Evolutionary conservation across 768 basidiomycete species (phyloP).

Genomic region (Hirschioporus abietinus): DNA sequence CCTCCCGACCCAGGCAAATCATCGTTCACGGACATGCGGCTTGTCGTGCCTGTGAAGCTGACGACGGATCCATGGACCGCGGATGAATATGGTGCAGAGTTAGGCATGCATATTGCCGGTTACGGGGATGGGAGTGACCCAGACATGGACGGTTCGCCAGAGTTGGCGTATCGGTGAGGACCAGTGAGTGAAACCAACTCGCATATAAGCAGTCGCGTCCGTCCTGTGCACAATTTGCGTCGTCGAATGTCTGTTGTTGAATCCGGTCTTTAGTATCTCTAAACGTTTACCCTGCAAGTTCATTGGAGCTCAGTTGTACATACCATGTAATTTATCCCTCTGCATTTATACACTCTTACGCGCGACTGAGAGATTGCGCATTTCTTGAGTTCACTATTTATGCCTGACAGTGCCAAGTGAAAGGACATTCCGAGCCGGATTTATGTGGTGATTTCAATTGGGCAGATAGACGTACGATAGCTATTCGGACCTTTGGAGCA

Average conservation of each 20-base stretch:
- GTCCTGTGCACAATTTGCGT: too few species aligned
- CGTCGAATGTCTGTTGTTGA: too few species aligned
- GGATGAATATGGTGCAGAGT: slow-evolving; percentile 22
- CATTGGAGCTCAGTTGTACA: background rate
- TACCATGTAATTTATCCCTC: background rate
- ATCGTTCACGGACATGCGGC: slow-evolving; percentile 54
- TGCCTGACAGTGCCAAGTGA: too few species aligned
- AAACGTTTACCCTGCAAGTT: background rate
- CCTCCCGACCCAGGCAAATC: slow-evolving; percentile 52
- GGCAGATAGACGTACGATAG: too few species aligned
- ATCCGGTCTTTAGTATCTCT: background rate
- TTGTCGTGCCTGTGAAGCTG: slow-evolving; percentile 57
- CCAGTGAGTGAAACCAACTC: too few species aligned
- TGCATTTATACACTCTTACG: background rate
- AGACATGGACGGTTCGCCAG: background rate
- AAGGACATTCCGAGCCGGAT: too few species aligned
- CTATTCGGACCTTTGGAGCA: too few species aligned
- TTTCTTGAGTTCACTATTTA: too few species aligned
- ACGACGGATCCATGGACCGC: slow-evolving; percentile 56
- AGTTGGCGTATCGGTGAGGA: background rate
- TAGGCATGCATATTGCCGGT: slow-evolving; percentile 7
- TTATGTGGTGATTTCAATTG: too few species aligned
- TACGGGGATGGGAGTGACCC: background rate
- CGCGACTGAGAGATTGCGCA: background rate
- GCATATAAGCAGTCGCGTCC: too few species aligned